Evolutionary conservation across 768 basidiomycete species (phyloP).

Genomic region (Boletus eberwhitei): DNA sequence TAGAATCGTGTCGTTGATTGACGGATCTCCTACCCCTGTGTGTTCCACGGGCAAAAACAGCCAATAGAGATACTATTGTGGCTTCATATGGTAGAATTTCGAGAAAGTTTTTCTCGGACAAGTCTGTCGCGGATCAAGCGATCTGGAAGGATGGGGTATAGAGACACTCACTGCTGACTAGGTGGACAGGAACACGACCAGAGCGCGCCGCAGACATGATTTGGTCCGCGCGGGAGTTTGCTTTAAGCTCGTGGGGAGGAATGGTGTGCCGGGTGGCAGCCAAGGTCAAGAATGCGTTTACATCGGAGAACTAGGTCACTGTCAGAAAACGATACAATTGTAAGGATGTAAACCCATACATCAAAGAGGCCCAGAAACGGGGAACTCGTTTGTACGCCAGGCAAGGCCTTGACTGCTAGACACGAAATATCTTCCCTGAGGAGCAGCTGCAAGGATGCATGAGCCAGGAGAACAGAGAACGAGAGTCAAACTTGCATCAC

Average conservation of each 20-base stretch:
- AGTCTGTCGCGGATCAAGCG: conserved; percentile 43
- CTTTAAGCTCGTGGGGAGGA: conserved; percentile 54
- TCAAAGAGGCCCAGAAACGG: conserved; percentile 67
- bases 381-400: conserved; percentile 16
- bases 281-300: conserved; percentile 83
- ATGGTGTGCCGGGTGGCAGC: conserved; percentile 78
- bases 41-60: conserved; percentile 64
- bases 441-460: conserved; percentile 43
- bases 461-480: not conserved
- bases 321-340: conserved; percentile 6
- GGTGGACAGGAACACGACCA: conserved; percentile 68
- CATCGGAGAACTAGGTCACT: conserved; percentile 64
- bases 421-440: conserved; percentile 62
- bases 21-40: conserved; percentile 55
- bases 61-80: conserved; percentile 57
- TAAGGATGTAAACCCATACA: conserved; percentile 39
- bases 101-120: conserved; percentile 83
- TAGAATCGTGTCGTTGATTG: not conserved
- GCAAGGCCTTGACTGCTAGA: conserved; percentile 52
- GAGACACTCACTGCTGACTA: conserved; percentile 67
- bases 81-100: conserved; percentile 61
- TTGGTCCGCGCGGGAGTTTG: conserved; percentile 57
- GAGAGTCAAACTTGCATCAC: conserved; percentile 51
- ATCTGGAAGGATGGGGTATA: not conserved
- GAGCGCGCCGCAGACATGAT: conserved; percentile 74